Percentiles rank a stretch among this genome's conserved stretches.
These are phyloP conservation scores for Colletotrichum theobromicola DNA, from an alignment of 2,329 filamentous ascomycete species.

Conservation along the genomic window DNA sequence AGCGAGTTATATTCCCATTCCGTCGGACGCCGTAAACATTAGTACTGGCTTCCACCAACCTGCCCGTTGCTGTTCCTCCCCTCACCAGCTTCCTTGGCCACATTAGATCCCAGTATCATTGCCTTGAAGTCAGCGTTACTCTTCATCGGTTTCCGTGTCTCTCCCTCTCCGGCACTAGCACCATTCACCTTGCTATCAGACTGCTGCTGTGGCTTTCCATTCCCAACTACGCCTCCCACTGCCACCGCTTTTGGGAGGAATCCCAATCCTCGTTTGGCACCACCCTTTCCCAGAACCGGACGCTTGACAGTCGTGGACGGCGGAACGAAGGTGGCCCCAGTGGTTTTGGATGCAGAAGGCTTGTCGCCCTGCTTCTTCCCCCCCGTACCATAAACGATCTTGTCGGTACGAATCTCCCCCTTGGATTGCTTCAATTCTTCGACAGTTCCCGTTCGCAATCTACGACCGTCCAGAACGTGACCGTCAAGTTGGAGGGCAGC, in stretches of 20 bases:
- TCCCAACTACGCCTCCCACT: neutral
- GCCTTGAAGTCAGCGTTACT: conserved; percentile 65
- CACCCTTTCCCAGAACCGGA: conserved; percentile 42
- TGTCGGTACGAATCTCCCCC: conserved; percentile 47
- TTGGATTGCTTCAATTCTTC: conserved; percentile 60
- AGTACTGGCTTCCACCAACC: conserved; percentile 1
- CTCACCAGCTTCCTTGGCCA: neutral
- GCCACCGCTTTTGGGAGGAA: conserved; percentile 38
- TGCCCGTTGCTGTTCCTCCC: conserved; percentile 8
- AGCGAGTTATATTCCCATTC: neutral
- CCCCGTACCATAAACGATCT: conserved; percentile 41
- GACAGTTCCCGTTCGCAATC: conserved; percentile 58
- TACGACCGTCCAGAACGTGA: conserved; percentile 57
- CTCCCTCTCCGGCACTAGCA: conserved; percentile 24
- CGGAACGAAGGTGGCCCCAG: conserved; percentile 43
- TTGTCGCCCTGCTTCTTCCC: conserved; percentile 25
- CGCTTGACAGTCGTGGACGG: conserved; percentile 48
- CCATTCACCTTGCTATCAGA: conserved; percentile 30
- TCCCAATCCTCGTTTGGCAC: conserved; percentile 48
- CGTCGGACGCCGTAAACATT: conserved; percentile 12
- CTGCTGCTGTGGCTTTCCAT: neutral
- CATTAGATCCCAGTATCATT: conserved; percentile 42
- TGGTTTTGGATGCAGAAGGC: conserved; percentile 28
- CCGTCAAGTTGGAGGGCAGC: conserved; percentile 67
- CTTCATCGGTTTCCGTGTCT: conserved; percentile 39